Conservation (phyloP, 495 filamentous ascomycete genomes). For the Penicillium goetzii region DNA sequence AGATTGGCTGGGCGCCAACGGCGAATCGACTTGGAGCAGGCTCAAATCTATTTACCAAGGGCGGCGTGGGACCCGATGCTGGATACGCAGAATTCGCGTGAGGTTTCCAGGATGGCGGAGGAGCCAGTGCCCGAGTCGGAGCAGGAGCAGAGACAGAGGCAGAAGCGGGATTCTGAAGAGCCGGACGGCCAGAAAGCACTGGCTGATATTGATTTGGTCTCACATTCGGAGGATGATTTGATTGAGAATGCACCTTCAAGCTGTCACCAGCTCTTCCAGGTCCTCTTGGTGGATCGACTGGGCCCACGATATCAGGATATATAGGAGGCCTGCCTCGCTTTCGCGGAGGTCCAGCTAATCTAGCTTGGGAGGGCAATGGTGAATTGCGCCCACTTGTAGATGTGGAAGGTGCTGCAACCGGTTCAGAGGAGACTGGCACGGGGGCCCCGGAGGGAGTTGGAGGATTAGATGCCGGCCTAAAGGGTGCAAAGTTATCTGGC, state of each 20-base stretch:
- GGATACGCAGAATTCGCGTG: neutral
- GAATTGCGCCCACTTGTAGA: neutral
- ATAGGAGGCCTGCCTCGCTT: neutral
- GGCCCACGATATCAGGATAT: neutral
- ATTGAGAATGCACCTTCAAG: neutral
- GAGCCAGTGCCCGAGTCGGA: neutral
- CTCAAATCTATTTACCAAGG: neutral
- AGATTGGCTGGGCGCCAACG: neutral
- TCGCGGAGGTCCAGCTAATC: neutral
- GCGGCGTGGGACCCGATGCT: neutral
- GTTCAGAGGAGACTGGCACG: neutral
- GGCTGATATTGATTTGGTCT: neutral
- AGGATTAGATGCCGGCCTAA: neutral
- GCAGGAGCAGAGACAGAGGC: neutral
- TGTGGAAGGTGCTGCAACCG: neutral
- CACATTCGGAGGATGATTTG: neutral
- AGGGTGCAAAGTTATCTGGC: slow-evolving; percentile 1
- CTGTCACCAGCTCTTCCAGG: neutral
- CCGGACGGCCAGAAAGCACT: neutral
- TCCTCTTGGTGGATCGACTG: neutral
- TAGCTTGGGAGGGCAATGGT: neutral
- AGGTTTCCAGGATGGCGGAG: neutral
- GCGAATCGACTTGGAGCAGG: neutral
- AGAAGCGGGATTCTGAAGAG: neutral
- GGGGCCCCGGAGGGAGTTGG: neutral